phyloP scores from a whole-genome alignment of 345 rosid genomes.

The Brassica nigra region DNA sequence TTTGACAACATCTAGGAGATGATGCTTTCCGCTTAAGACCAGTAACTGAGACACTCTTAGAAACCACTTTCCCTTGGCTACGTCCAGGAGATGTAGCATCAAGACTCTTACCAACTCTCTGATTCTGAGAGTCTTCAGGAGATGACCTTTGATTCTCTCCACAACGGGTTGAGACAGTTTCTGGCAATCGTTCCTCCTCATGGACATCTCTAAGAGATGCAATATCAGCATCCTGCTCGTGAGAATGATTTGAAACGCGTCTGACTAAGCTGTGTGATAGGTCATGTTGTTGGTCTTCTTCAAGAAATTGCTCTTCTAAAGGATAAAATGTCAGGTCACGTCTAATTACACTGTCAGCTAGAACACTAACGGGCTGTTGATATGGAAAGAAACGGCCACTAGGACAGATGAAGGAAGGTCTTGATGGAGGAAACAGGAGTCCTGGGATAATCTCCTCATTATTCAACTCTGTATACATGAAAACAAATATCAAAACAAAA shows the following conservation, averaged over 20 bases:
- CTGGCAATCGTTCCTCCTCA: conserved; percentile 40
- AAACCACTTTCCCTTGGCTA: conserved; percentile 27
- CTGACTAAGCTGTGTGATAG: conserved; percentile 36
- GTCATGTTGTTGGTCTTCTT: conserved; percentile 43
- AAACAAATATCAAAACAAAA: conserved; percentile 23
- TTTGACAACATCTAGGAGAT: conserved; percentile 51
- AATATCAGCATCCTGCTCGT: conserved; percentile 44
- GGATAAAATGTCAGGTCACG: conserved; percentile 17
- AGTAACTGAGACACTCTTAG: conserved; percentile 39
- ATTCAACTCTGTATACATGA: conserved; percentile 52
- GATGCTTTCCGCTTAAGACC: conserved; percentile 41
- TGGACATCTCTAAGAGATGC: conserved; percentile 54
- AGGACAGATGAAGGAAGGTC: conserved; percentile 45
- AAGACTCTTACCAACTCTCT: conserved; percentile 16
- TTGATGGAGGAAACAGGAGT: conserved; percentile 51
- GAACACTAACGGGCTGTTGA: conserved; percentile 35
- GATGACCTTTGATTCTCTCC: conserved; percentile 23
- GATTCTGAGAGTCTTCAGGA: conserved; percentile 13
- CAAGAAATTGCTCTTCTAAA: conserved; percentile 35
- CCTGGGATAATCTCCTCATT: conserved; percentile 76
- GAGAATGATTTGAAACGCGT: conserved; percentile 29
- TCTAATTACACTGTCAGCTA: conserved; percentile 31
- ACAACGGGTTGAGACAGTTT: conserved; percentile 29
- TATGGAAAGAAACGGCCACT: conserved; percentile 42
- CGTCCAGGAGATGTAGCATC: conserved; percentile 29